Percentiles rank a stretch among this genome's conserved stretches.
These are phyloP conservation scores for Aureobasidium uvarum DNA, from an alignment of 2,329 filamentous ascomycete genomes.

Conservation along the genomic window DNA sequence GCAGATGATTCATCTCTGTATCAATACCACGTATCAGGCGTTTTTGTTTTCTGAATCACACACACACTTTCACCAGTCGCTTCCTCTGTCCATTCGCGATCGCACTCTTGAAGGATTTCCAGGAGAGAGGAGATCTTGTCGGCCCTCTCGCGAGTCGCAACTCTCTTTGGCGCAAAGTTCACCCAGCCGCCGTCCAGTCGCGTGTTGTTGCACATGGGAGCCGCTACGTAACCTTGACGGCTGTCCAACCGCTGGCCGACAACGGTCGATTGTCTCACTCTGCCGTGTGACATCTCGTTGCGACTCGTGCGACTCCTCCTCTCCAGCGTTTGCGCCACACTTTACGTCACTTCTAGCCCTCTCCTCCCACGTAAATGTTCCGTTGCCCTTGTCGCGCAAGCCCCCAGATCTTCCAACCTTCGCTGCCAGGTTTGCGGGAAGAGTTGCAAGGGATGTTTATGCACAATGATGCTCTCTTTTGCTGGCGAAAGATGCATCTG, in stretches of 20 bases:
- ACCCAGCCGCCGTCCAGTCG: not conserved
- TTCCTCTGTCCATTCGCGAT: not conserved
- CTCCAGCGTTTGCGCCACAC: slow-evolving; percentile 3
- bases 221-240: slow-evolving; percentile 22
- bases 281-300: slow-evolving; percentile 17
- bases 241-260: slow-evolving; percentile 8
- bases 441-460: slow-evolving; percentile 13
- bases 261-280: slow-evolving; percentile 20
- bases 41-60: not conserved
- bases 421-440: slow-evolving; percentile 25
- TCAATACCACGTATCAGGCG: slow-evolving; percentile 12
- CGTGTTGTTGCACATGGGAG: not conserved
- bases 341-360: slow-evolving; percentile 1
- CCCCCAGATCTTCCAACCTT: slow-evolving; percentile 17
- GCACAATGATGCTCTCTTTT: slow-evolving; percentile 20
- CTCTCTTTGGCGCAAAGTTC: not conserved
- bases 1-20: slow-evolving; percentile 16
- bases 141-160: slow-evolving; percentile 9
- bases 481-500: slow-evolving; percentile 15
- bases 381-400: not conserved
- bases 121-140: not conserved
- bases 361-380: slow-evolving; percentile 1
- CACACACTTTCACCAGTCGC: not conserved
- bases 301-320: not conserved
- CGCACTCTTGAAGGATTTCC: not conserved